Evolutionary conservation across 768 basidiomycete genomes (phyloP).

Genomic region (Trametes gibbosa): DNA sequence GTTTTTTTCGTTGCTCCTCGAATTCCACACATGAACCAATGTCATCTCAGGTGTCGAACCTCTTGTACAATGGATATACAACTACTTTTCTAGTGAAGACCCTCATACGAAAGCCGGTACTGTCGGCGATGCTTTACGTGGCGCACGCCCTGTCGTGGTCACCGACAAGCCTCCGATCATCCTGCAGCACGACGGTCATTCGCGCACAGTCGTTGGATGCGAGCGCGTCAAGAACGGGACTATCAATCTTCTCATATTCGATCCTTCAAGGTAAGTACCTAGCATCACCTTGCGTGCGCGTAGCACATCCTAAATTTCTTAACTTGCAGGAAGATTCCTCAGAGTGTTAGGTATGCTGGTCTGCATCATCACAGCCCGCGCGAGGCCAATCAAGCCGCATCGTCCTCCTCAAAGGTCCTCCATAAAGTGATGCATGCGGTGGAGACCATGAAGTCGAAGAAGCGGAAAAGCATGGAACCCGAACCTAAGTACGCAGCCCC

Average conservation of each 20-base stretch:
- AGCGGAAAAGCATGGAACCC: slow-evolving; percentile 16
- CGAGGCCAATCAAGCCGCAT: not conserved
- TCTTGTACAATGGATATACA: slow-evolving; percentile 70
- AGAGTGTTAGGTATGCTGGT: slow-evolving; percentile 9
- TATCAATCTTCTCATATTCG: slow-evolving; percentile 69
- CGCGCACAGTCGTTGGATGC: slow-evolving; percentile 83
- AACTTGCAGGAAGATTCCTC: slow-evolving; percentile 24
- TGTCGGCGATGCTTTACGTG: slow-evolving; percentile 52
- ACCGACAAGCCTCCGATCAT: slow-evolving; percentile 79
- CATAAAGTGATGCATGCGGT: slow-evolving; percentile 18
- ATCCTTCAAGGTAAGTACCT: slow-evolving; percentile 61
- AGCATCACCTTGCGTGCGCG: not conserved
- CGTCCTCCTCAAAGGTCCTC: slow-evolving; percentile 1
- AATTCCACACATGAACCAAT: not conserved
- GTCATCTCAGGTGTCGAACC: slow-evolving; percentile 20
- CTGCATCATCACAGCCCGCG: not conserved
- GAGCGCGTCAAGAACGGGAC: slow-evolving; percentile 59
- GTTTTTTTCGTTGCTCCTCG: not conserved
- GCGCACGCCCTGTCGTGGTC: slow-evolving; percentile 47
- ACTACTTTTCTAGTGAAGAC: slow-evolving; percentile 53
- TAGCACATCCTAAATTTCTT: not conserved
- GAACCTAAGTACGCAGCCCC: not conserved
- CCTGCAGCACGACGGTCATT: slow-evolving; percentile 82
- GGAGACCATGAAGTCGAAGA: slow-evolving; percentile 18
- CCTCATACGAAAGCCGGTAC: slow-evolving; percentile 29